Evolutionary conservation across 139 green algal species (phyloP).

Genomic region (Asterochloris sp.): DNA sequence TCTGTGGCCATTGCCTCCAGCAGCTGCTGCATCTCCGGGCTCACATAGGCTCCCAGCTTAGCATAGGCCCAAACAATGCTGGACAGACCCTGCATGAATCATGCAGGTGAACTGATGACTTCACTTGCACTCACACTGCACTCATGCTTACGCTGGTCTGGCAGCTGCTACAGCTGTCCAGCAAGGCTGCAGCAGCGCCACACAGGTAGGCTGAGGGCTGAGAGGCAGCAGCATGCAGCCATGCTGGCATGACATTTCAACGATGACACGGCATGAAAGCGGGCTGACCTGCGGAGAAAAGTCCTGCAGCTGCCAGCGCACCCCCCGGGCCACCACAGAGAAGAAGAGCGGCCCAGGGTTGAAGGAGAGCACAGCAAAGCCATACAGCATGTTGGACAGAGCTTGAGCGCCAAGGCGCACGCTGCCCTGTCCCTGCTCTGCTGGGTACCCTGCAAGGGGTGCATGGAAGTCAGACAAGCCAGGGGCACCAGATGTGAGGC

Average conservation of each 20-base stretch:
- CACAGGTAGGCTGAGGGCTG: background rate
- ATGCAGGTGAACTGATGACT: background rate
- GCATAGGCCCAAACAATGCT: constrained; percentile 19
- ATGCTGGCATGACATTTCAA: too few relatives aligned
- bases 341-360: constrained; percentile 9
- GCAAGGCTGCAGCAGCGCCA: background rate
- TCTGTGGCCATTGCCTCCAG: constrained; percentile 20
- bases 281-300: constrained; percentile 30
- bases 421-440: background rate
- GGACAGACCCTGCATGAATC: constrained; percentile 16
- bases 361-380: constrained; percentile 31
- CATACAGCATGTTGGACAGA: constrained; percentile 43
- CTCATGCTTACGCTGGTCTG: background rate
- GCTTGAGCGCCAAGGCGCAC: constrained; percentile 35
- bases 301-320: constrained; percentile 9
- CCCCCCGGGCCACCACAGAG: constrained; percentile 7
- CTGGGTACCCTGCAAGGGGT: too few relatives aligned
- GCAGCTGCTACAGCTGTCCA: background rate
- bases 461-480: too few relatives aligned
- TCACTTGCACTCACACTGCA: background rate
- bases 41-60: constrained; percentile 4
- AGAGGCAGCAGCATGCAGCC: too few relatives aligned
- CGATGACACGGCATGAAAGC: background rate
- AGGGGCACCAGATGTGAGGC: too few relatives aligned
- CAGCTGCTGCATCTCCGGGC: background rate